Conservation (phyloP, 345 rosid species). For the Populus alba region DNA sequence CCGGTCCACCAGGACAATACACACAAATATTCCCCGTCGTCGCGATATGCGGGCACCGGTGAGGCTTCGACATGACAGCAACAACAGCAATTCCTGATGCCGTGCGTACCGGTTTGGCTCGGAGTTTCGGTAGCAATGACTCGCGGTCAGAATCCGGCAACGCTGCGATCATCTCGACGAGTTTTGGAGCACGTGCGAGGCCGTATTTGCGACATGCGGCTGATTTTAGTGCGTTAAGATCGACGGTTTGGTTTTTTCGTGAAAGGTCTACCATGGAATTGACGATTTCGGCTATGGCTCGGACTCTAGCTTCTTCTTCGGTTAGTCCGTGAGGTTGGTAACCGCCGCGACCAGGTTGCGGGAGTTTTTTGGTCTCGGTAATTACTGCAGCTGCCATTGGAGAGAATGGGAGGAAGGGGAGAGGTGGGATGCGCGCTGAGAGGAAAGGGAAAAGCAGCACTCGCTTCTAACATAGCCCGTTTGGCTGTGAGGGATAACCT, state of each 20-base stretch:
- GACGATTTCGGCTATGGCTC: conserved; percentile 92
- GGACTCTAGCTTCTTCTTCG: conserved; percentile 91
- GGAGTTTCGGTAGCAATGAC: conserved; percentile 87
- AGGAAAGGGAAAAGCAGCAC: background rate
- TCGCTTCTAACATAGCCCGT: background rate
- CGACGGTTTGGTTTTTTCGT: conserved; percentile 84
- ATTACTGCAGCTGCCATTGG: conserved; percentile 65
- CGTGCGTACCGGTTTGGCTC: conserved; percentile 95
- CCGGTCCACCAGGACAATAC: conserved; percentile 97
- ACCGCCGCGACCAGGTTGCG: conserved; percentile 91
- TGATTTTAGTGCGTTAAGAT: conserved; percentile 86
- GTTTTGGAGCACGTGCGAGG: conserved; percentile 84
- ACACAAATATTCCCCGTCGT: conserved; percentile 97
- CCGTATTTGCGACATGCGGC: conserved; percentile 96
- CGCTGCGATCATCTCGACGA: conserved; percentile 98
- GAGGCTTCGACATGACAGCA: conserved; percentile 99
- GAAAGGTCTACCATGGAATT: conserved; percentile 92
- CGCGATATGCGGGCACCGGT: conserved; percentile 94
- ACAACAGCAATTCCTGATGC: conserved; percentile 98
- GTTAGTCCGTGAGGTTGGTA: conserved; percentile 75
- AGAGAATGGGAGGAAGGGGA: background rate
- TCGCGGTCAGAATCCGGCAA: conserved; percentile 89
- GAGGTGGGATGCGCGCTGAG: background rate
- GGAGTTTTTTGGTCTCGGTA: conserved; percentile 53
- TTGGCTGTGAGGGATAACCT: too few species aligned